Conservation (phyloP, 495 filamentous ascomycete species). For the Parathielavia hyrcaniae region DNA sequence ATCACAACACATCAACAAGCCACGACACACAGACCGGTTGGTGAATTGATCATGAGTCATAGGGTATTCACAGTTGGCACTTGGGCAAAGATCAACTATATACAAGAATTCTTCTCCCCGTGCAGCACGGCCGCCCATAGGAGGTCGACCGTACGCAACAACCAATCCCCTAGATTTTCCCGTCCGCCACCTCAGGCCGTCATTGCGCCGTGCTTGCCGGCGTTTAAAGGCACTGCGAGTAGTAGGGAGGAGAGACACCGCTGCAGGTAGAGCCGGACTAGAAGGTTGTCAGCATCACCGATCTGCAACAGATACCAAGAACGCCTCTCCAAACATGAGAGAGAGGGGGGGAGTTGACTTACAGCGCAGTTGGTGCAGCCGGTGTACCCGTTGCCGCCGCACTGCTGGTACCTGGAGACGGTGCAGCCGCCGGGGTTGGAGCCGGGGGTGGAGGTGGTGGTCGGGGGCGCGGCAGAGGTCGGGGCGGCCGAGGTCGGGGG, state of each 20-base stretch:
- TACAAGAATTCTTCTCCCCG: conserved; percentile 9
- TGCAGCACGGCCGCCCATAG: not conserved
- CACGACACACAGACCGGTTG: no score
- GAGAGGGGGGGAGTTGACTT: conserved; percentile 21
- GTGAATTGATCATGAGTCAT: no score
- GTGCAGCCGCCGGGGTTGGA: conserved; percentile 30
- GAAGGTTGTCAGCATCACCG: conserved; percentile 5
- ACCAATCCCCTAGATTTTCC: not conserved
- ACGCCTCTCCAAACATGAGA: not conserved
- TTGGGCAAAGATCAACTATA: conserved; percentile 2
- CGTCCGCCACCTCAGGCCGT: not conserved
- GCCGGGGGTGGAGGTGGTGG: conserved; percentile 19
- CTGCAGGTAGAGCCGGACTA: conserved; percentile 27
- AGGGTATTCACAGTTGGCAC: conserved; percentile 6
- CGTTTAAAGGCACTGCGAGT: conserved; percentile 36
- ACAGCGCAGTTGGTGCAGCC: conserved; percentile 41
- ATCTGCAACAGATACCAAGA: not conserved
- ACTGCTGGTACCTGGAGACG: conserved; percentile 39
- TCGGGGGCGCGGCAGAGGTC: no score
- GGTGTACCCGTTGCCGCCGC: conserved; percentile 41
- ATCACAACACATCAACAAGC: no score
- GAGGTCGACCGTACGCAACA: no score
- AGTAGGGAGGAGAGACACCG: conserved; percentile 30
- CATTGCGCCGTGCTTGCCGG: not conserved
- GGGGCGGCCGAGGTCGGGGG: conserved; percentile 17